Evolutionary conservation across 176 grass and related monocot species (phyloP).

Genomic region (Puya raimondii): DNA sequence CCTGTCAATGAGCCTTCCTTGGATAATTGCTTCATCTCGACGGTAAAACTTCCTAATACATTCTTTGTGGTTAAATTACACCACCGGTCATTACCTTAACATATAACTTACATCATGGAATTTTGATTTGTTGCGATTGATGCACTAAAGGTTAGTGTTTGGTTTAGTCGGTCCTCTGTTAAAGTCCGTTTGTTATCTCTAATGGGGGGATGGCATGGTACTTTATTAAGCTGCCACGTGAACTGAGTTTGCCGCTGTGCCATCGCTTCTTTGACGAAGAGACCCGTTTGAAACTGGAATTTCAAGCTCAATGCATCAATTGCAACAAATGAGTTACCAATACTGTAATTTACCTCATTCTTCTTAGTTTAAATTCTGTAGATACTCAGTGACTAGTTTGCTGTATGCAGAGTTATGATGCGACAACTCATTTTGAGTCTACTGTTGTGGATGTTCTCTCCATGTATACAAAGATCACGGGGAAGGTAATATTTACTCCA

Average conservation of each 20-base stretch:
- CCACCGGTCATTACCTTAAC: slow-evolving; percentile 11
- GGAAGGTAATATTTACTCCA: slow-evolving; percentile 43
- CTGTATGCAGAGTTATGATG: slow-evolving; percentile 78
- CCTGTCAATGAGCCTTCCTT: slow-evolving; percentile 79
- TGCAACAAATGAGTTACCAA: not conserved
- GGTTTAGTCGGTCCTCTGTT: no score
- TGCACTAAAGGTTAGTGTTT: no score
- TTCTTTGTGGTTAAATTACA: not conserved
- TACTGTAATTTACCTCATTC: not conserved
- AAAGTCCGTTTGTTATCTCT: no score
- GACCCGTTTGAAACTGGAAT: no score
- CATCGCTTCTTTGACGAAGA: no score
- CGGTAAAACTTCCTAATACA: slow-evolving; percentile 26
- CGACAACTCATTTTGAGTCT: slow-evolving; percentile 90
- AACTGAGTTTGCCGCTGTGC: no score
- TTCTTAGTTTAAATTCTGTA: not conserved
- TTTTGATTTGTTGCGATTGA: no score
- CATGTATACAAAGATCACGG: slow-evolving; percentile 83
- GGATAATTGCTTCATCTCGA: slow-evolving; percentile 87
- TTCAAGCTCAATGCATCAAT: no score
- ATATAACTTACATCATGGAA: not conserved
- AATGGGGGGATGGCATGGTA: no score
- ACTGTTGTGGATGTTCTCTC: slow-evolving; percentile 76
- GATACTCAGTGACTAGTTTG: slow-evolving; percentile 20
- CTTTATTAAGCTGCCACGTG: no score